Evolutionary conservation across 306 rosid genomes (phyloP).

Genomic region (Cicer cuneatum): DNA sequence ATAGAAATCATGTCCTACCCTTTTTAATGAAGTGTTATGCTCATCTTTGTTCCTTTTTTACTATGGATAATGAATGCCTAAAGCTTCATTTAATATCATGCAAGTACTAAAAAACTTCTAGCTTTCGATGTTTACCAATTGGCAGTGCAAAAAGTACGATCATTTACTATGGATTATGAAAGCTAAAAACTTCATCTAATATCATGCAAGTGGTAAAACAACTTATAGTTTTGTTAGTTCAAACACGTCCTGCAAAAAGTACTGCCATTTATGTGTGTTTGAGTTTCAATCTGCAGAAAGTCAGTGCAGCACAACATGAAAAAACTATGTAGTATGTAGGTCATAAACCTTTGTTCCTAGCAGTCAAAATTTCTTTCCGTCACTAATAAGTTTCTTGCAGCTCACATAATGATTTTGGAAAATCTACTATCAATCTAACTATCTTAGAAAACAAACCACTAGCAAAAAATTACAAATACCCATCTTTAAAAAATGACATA

Average conservation of each 20-base stretch:
- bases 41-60: slow-evolving; percentile 22
- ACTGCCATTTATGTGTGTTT: neutral
- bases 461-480: too few species aligned
- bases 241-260: too few species aligned
- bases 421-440: too few species aligned
- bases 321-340: neutral
- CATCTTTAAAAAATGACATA: too few species aligned
- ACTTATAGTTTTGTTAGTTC: too few species aligned
- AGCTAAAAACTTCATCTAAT: neutral
- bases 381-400: neutral
- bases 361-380: neutral
- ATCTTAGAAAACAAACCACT: too few species aligned
- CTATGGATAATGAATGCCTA: neutral
- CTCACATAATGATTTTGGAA: neutral
- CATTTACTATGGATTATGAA: neutral
- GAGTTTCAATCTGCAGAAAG: too few species aligned
- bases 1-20: neutral
- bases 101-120: neutral
- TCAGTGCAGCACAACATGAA: neutral
- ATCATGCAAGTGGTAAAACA: neutral
- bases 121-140: neutral
- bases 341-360: neutral
- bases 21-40: neutral
- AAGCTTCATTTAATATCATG: neutral
- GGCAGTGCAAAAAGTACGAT: neutral